A percentile compares a stretch with the other conserved stretches of the same genome.
Evolutionary conservation across 2,329 filamentous ascomycete genomes (phyloP).

Genomic region (Colletotrichum navitas): DNA sequence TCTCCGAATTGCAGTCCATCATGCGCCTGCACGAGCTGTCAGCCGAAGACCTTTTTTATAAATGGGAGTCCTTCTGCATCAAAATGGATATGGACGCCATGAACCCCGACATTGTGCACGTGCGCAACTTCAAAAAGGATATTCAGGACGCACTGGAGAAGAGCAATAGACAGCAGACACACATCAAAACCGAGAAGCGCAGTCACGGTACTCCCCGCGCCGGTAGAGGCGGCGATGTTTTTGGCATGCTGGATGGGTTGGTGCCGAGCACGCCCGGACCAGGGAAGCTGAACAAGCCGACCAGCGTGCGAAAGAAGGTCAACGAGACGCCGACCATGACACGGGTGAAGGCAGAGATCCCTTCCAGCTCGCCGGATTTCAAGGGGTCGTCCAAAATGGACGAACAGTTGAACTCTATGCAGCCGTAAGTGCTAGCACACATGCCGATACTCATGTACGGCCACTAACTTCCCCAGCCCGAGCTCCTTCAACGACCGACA

Average conservation of each 20-base stretch:
- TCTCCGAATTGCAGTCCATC: constrained; percentile 86
- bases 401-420: constrained; percentile 54
- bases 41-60: constrained; percentile 92
- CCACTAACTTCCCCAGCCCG: constrained; percentile 53
- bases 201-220: constrained; percentile 73
- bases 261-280: constrained; percentile 72
- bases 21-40: constrained; percentile 85
- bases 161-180: constrained; percentile 72
- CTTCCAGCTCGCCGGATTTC: constrained; percentile 59
- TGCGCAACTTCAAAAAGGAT: constrained; percentile 85
- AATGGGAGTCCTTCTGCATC: constrained; percentile 98
- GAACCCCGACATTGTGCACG: constrained; percentile 76
- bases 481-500: constrained; percentile 80
- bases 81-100: constrained; percentile 89
- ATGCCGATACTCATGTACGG: not conserved
- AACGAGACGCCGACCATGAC: constrained; percentile 62
- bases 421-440: constrained; percentile 51
- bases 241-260: constrained; percentile 84
- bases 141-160: constrained; percentile 87
- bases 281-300: constrained; percentile 44
- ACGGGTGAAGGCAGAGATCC: constrained; percentile 58
- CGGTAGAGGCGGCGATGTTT: constrained; percentile 75
- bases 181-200: constrained; percentile 74
- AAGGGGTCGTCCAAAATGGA: constrained; percentile 57
- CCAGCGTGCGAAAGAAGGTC: constrained; percentile 52